Evolutionary conservation across 1,284 basidiomycete genomes (phyloP), one percentile per base, ranked within the genome.

Genomic region (Agroathelia rolfsii): DNA sequence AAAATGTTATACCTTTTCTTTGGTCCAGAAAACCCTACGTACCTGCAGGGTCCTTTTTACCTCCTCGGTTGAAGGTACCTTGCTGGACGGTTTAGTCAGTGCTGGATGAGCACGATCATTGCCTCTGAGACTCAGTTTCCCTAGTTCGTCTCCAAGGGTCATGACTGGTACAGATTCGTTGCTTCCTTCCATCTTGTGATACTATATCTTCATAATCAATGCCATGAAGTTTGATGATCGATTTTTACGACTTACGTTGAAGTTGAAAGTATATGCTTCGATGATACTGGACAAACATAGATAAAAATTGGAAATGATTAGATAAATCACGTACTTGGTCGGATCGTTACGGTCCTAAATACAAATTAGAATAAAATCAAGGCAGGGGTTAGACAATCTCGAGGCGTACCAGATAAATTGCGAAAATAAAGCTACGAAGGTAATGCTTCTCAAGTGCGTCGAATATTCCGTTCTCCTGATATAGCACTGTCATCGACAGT

Each of bases 241-340:
- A 14, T 19, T 18, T 7, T 13, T 13, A 31, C 9, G 20, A 41
- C 50, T 36, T 48, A 79, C 83, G 44, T 72, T 69, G 46, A 86
- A 82, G 46, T 83, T 79, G 57, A 86, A 86, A 0, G 81, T 84
- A 46, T 86, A 86, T 19, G 83, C 76, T 49, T 86, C 82, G 16
- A 85, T 64, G 35, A 86, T 77, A 53, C 82, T 86, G 37, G 7
- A n/a, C 6, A 32, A 6, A 22, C 19, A n/a, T 24, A 9, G 5
- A 32, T n/a, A 14, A 12, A 24, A 41, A 35, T n/a, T 26, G 17
- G 27, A 31, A 24, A 21, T 40, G 41, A 22, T 44, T 51, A 54
- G 46, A 50, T 49, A 13, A 30, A 3, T 13, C 2, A 28, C 52
- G 36, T 51, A 85, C 83, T 86, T 85, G 49, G 71, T 83, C 2